These are phyloP conservation scores for Amyloporia xantha DNA, from an alignment of 768 basidiomycete genomes.

Conservation along the genomic window DNA sequence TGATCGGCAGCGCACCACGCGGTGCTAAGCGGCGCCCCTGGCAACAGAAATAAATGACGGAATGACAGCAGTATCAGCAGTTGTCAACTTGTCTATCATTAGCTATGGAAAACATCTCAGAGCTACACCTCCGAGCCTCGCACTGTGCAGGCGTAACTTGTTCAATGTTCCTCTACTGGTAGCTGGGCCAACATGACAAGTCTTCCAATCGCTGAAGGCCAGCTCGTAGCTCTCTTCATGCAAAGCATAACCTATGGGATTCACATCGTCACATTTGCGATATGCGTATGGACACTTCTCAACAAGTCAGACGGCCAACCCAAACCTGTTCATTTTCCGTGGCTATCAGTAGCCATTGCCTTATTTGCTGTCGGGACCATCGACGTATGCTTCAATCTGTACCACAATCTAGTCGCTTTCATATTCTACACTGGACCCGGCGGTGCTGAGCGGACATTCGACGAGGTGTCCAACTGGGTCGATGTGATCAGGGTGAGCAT, in stretches of 20 bases:
- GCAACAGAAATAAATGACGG: no score
- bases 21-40: no score
- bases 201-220: background rate
- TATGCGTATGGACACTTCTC: background rate
- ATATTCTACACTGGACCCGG: slow-evolving; percentile 21
- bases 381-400: slow-evolving; percentile 28
- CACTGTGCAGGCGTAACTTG: background rate
- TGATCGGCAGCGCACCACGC: background rate
- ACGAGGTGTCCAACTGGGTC: slow-evolving; percentile 31
- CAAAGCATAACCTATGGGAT: background rate
- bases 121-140: background rate
- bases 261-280: background rate
- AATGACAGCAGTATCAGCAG: background rate
- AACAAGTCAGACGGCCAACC: background rate
- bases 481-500: slow-evolving; percentile 8
- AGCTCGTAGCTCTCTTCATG: background rate
- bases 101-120: background rate
- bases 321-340: background rate
- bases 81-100: background rate
- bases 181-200: background rate
- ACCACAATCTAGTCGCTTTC: slow-evolving; percentile 35
- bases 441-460: slow-evolving; percentile 28
- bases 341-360: background rate
- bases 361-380: slow-evolving; percentile 2
- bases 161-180: background rate